A percentile compares a stretch with the other conserved stretches of the same genome.
Evolutionary conservation across 2,329 filamentous ascomycete species (phyloP).

Genomic region (Penicillium sp.): DNA sequence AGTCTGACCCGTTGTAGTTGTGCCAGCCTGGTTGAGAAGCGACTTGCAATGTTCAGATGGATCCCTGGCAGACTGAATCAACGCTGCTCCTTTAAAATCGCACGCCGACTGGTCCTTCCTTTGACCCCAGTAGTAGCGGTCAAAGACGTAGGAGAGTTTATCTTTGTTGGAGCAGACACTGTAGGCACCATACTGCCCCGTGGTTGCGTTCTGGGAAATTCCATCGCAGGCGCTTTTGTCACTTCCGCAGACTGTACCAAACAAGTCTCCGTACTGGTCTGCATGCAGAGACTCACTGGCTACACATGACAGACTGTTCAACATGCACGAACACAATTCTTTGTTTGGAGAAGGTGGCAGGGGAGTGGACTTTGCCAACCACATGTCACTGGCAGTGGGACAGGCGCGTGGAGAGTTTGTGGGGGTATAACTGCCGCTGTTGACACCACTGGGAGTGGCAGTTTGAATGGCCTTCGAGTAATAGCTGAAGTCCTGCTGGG

Average conservation of each 20-base stretch:
- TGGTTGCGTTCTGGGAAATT: constrained; percentile 40
- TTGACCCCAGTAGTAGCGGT: constrained; percentile 1
- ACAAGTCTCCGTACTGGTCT: constrained; percentile 60
- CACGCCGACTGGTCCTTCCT: constrained; percentile 1
- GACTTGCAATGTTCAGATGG: constrained; percentile 3
- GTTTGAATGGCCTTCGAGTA: constrained; percentile 3
- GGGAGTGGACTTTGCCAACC: constrained; percentile 61
- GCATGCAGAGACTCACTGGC: constrained; percentile 48
- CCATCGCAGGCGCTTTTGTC: constrained; percentile 37
- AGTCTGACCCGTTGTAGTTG: not conserved
- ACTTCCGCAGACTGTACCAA: constrained; percentile 51
- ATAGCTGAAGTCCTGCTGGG: constrained; percentile 33
- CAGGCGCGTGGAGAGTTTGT: not conserved
- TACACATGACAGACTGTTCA: constrained; percentile 66
- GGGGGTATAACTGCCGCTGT: not conserved
- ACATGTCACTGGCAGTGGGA: constrained; percentile 43
- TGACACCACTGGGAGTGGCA: not conserved
- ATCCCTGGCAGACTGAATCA: not conserved
- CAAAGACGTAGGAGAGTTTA: constrained; percentile 2
- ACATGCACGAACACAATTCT: constrained; percentile 81
- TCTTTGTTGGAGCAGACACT: constrained; percentile 16
- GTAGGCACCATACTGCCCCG: constrained; percentile 46
- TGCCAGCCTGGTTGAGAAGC: not conserved
- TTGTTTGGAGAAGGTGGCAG: constrained; percentile 80
- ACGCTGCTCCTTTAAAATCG: constrained; percentile 5